Base-by-base conservation (phyloP, 805 yeast genomes). In the Candida sithepensis region DNA sequence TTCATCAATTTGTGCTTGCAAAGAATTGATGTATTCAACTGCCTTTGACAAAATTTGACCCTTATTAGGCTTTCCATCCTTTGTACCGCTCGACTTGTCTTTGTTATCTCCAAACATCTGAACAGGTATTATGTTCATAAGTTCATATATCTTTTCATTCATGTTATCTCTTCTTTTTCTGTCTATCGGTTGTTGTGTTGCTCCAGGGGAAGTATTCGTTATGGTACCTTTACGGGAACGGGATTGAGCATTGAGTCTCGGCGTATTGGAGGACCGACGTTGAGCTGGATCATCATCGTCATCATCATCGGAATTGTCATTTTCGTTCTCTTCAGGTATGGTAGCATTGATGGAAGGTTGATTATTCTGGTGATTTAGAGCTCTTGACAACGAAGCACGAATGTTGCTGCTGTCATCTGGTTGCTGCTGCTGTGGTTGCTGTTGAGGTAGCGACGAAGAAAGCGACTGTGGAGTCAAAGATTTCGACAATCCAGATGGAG, bases 31-130 rank as follows among this genome's bases (percentile, higher is more conserved):
- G 58, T 85, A 86, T 51, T 84, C 90, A 2, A 86, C 90, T 0
- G 88, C 78, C 58, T 84, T 85, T 8, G 88, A 77, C 49, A 87
- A 68, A 2, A 87, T 85, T 61, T 85, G 92, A 2, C 95, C 95
- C 66, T 87, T 87, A 59, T 85, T 86, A 0, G 95, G 95, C 55
- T 84, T 85, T 2, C 92, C 94, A 57, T 85, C 92, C 53, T 83
- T 85, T 0, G 92, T 85, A 0, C 92, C 92, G 5, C 79, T 71
- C 3, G 79, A 76, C 53, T 73, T 75, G 22, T 69, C 77, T 37
- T 64, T 65, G 10, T 59, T 59, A 14, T 75, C 77, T 10, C 67
- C 61, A 50, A 69, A 70, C 41, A 73, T 71, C n/a, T 63, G 66
- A 10, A 39, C 40, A 1, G 72, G 72, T 10, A 50, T 67, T 60